Evolutionary conservation across 345 rosid species (phyloP).

Genomic region (Raphanus sativus): DNA sequence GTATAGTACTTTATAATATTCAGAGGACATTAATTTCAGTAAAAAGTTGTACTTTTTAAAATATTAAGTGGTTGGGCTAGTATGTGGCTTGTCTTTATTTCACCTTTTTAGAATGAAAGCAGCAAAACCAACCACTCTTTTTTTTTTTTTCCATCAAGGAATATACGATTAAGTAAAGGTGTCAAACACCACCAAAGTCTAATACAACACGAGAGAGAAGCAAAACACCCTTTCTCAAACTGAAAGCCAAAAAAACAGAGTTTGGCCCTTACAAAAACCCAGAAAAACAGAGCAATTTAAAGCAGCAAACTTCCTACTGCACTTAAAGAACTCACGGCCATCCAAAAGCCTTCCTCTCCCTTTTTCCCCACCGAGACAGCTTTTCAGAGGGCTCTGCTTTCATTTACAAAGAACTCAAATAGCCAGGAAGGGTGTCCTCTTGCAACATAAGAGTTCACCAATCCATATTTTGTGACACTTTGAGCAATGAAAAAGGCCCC

Average conservation of each 20-base stretch:
- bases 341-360: too few species aligned
- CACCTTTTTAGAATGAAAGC: slow-evolving; percentile 46
- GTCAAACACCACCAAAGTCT: too few species aligned
- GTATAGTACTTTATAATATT: slow-evolving; percentile 7
- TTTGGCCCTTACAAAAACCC: too few species aligned
- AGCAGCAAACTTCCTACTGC: too few species aligned
- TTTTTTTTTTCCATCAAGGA: too few species aligned
- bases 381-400: not conserved
- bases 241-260: too few species aligned
- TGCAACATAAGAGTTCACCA: not conserved
- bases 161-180: too few species aligned
- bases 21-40: slow-evolving; percentile 39
- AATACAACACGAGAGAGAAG: too few species aligned
- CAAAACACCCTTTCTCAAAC: too few species aligned
- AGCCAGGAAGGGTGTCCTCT: not conserved
- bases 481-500: not conserved
- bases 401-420: not conserved
- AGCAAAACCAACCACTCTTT: slow-evolving; percentile 45
- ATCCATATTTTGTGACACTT: not conserved
- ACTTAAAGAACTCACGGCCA: too few species aligned
- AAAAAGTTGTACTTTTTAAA: slow-evolving; percentile 28
- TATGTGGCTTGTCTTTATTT: slow-evolving; percentile 39
- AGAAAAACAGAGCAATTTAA: too few species aligned
- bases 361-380: not conserved
- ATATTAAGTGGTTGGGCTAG: slow-evolving; percentile 32